Evolutionary conservation across 1,284 basidiomycete genomes (phyloP).

Genomic region (Phylloboletellus chloephorus): DNA sequence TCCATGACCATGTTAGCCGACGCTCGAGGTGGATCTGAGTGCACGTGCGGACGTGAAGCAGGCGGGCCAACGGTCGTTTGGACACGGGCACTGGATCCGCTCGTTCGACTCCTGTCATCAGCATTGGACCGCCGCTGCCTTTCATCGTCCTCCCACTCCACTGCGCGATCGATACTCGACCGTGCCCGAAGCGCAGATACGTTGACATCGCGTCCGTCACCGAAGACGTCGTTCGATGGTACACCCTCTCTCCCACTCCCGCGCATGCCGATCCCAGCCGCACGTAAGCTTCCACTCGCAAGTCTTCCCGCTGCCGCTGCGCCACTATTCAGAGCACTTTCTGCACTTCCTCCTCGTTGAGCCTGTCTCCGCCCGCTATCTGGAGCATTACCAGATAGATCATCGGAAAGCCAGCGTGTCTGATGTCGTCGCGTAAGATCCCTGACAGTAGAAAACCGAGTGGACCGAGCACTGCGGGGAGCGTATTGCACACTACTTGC

Average conservation of each 20-base stretch:
- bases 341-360: slow-evolving; percentile 58
- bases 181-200: slow-evolving; percentile 16
- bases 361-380: slow-evolving; percentile 42
- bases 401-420: slow-evolving; percentile 47
- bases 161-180: slow-evolving; percentile 12
- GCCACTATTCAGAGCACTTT: slow-evolving; percentile 46
- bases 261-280: slow-evolving; percentile 57
- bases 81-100: slow-evolving; percentile 13
- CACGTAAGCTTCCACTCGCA: slow-evolving; percentile 62
- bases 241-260: slow-evolving; percentile 15
- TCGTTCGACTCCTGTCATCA: slow-evolving; percentile 19
- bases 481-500: slow-evolving; percentile 21
- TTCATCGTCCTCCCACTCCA: slow-evolving; percentile 27
- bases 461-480: slow-evolving; percentile 31
- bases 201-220: slow-evolving; percentile 14
- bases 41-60: slow-evolving; percentile 22
- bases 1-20: slow-evolving; percentile 17
- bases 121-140: slow-evolving; percentile 12
- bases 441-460: slow-evolving; percentile 42
- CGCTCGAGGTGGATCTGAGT: slow-evolving; percentile 26
- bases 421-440: slow-evolving; percentile 45
- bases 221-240: slow-evolving; percentile 36
- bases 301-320: slow-evolving; percentile 45
- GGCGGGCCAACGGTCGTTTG: slow-evolving; percentile 18
- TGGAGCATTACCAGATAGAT: slow-evolving; percentile 25